Evolutionary conservation across 2,329 filamentous ascomycete genomes (phyloP), one percentile per base, ranked within the genome.

Genomic region (Fusarium nygamai): DNA sequence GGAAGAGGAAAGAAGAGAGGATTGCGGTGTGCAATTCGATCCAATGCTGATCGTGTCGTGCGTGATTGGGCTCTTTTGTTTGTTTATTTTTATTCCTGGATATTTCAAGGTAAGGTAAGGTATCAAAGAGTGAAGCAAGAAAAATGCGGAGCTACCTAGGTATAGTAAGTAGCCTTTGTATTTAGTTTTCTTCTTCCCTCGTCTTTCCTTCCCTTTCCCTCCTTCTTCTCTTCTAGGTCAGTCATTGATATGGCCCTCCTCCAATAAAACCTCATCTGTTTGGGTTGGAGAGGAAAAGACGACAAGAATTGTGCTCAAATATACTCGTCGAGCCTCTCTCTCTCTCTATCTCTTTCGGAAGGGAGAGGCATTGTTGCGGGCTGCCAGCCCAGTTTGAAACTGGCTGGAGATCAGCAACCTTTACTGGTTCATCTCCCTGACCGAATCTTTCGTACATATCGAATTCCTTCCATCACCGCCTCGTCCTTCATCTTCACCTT

Each of bases 221-320:
- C 41, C 71, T 51, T 68, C 67, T 65, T 67, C 65, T 64, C 66
- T 64, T 74, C 66, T 71, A 71, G 58, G 50, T 64, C 71, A 64
- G 56, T 74, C 67, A 61, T 63, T 66, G 64, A 68, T 61, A 72
- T 54, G 59, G 56, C 57, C 72, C 68, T 74, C 61, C 54, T 75
- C 60, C 56, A 47, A 41, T 71, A 72, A 38, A 54, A 65, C 71
- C 72, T 75, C 59, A 58, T 50, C 61, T 69, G 33, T 57, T 57
- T 62, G 33, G 72, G 72, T 76, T 69, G 73, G 62, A 78, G 75
- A 78, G 70, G 69, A 65, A 66, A 65, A 62, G 71, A 71, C 50
- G 50, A 27, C 59, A 38, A 60, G 36, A 64, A 38, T 34, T 61
- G 50, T 33, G 36, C 31, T 50, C 41, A 38, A 43, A 69, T 31